Evolutionary conservation across 306 rosid genomes (phyloP).

Genomic region (Cajanus cajan): DNA sequence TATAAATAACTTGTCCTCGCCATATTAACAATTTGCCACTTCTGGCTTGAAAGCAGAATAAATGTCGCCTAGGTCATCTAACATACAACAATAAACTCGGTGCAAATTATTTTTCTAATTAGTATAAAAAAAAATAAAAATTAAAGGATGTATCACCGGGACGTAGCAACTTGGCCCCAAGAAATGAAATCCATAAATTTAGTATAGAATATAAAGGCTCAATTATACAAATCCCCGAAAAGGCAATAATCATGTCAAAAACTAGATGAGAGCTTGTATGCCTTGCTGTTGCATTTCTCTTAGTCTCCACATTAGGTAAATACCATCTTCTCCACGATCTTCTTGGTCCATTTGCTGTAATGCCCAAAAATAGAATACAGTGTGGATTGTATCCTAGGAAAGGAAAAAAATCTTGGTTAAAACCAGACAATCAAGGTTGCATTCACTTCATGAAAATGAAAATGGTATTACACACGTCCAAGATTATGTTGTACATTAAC

Average conservation of each 20-base stretch:
- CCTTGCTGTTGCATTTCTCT: constrained; percentile 87
- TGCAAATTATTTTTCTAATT: not conserved
- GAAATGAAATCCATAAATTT: not conserved
- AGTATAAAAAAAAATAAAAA: not conserved
- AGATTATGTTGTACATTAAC: not conserved
- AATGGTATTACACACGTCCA: not conserved
- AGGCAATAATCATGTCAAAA: not conserved
- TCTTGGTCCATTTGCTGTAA: constrained; percentile 80
- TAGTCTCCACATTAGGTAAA: constrained; percentile 77
- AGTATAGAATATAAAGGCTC: constrained; percentile 1
- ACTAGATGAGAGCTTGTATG: constrained; percentile 69
- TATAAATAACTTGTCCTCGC: not conserved
- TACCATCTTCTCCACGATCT: constrained; percentile 66
- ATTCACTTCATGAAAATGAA: constrained; percentile 8
- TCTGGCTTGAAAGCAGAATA: not conserved
- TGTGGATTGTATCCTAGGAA: constrained; percentile 80
- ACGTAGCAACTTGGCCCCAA: not conserved
- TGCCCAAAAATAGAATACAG: constrained; percentile 76
- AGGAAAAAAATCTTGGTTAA: not conserved
- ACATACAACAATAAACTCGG: constrained; percentile 26
- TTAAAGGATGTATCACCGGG: not conserved
- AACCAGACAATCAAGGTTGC: not conserved
- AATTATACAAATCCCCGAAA: constrained; percentile 38
- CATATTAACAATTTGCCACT: constrained; percentile 17
- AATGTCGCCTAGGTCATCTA: not conserved